Conservation (phyloP, 257 asterid species). For the Solanum pinnatisectum region DNA sequence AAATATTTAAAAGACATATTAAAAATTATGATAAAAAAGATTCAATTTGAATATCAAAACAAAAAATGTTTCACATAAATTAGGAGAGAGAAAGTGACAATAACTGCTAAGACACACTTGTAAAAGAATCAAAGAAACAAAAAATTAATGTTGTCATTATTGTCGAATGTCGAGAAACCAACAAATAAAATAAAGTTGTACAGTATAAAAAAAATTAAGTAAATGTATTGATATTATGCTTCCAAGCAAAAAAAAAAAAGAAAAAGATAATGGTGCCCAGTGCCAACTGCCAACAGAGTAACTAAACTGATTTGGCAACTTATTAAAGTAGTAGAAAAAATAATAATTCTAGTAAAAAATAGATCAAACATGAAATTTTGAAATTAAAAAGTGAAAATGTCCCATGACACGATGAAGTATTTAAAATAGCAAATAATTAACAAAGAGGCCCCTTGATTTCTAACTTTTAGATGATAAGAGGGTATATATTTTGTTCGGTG, state of each 20-base stretch:
- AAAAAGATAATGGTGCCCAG: no score
- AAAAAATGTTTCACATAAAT: neutral
- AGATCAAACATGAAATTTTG: neutral
- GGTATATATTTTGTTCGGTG: neutral
- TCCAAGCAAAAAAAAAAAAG: no score
- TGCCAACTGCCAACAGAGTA: no score
- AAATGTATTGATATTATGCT: neutral
- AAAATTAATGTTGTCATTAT: neutral
- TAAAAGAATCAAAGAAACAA: no score
- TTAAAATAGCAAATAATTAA: no score
- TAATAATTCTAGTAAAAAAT: no score
- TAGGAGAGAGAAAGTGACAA: no score
- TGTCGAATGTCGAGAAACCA: neutral
- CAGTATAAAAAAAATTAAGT: neutral
- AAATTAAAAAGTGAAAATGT: no score
- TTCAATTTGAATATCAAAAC: no score
- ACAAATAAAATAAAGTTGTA: neutral
- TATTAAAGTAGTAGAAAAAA: neutral
- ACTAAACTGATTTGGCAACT: no score
- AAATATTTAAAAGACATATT: no score
- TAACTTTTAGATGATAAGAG: neutral
- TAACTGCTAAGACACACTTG: neutral
- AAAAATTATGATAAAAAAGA: no score
- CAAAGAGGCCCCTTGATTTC: neutral
- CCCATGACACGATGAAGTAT: neutral